These are phyloP conservation scores for Neonectria neomacrospora DNA, from an alignment of 2,329 filamentous ascomycete species.

Conservation along the genomic window DNA sequence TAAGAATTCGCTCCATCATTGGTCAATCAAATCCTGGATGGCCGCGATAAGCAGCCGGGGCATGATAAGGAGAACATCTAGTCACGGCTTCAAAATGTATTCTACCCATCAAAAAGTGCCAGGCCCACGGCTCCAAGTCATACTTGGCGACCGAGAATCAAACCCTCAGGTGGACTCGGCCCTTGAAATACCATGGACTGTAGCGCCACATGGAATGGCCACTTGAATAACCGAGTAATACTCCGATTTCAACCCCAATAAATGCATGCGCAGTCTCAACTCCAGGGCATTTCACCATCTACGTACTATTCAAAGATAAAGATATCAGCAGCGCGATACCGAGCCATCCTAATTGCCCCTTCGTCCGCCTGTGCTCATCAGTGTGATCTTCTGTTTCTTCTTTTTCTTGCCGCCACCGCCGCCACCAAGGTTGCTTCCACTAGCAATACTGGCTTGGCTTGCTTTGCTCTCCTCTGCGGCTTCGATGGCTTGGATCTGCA, in stretches of 20 bases:
- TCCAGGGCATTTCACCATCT: constrained; percentile 7
- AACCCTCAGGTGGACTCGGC: background rate
- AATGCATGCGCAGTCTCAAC: constrained; percentile 6
- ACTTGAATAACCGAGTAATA: constrained; percentile 6
- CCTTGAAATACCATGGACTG: background rate
- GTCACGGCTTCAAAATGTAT: background rate
- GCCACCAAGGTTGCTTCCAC: constrained; percentile 33
- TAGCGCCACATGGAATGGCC: constrained; percentile 1
- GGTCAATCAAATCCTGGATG: constrained; percentile 32
- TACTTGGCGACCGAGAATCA: background rate
- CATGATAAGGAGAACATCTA: constrained; percentile 4
- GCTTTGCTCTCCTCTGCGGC: constrained; percentile 48
- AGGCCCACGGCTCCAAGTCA: background rate
- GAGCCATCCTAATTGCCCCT: constrained; percentile 52
- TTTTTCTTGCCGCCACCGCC: constrained; percentile 68
- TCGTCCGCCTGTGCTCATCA: constrained; percentile 75
- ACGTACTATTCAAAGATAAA: background rate
- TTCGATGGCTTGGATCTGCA: constrained; percentile 67
- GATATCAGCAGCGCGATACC: background rate
- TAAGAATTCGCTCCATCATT: constrained; percentile 23
- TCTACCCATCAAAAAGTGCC: background rate
- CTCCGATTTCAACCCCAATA: constrained; percentile 1
- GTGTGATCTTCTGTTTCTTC: constrained; percentile 77
- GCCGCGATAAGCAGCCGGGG: constrained; percentile 24
- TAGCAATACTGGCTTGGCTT: constrained; percentile 29